A percentile compares a stretch with the other conserved stretches of the same genome.
These are phyloP conservation scores for Eucalyptus regnans DNA, from an alignment of 345 rosid genomes.

Conservation along the genomic window DNA sequence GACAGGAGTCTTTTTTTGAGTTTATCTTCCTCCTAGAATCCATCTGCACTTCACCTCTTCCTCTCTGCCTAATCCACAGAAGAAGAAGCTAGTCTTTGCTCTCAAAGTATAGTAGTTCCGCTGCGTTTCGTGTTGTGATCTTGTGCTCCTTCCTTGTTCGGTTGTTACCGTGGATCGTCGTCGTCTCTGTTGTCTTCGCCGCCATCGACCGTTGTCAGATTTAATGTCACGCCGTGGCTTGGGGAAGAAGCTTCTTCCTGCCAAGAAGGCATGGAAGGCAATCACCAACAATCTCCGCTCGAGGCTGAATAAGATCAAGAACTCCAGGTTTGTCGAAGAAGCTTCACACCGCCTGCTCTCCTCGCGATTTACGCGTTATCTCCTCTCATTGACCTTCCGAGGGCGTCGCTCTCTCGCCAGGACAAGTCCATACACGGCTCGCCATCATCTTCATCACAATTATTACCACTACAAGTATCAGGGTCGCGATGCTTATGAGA, in stretches of 20 bases:
- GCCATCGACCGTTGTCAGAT: neutral
- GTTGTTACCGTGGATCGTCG: neutral
- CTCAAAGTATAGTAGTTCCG: neutral
- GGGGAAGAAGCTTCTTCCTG: slow-evolving; percentile 50
- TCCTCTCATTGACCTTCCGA: slow-evolving; percentile 25
- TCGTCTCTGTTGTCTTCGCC: neutral
- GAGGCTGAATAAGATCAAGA: slow-evolving; percentile 26
- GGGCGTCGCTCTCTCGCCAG: slow-evolving; percentile 17
- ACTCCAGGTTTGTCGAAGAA: slow-evolving; percentile 24
- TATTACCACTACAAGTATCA: slow-evolving; percentile 8
- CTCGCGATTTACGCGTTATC: slow-evolving; percentile 23
- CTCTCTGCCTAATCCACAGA: neutral
- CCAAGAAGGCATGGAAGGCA: slow-evolving; percentile 49
- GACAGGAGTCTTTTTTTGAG: neutral
- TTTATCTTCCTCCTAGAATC: neutral
- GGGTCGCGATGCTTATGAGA: slow-evolving; percentile 5
- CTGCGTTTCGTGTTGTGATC: neutral
- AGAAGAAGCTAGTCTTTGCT: neutral
- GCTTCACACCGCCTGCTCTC: slow-evolving; percentile 22
- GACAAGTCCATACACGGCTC: neutral
- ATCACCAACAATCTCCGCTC: slow-evolving; percentile 29
- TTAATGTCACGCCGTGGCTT: slow-evolving; percentile 37
- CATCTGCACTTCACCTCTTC: neutral
- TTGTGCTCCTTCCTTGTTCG: neutral
- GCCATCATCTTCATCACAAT: neutral